phyloP scores from a whole-genome alignment of 1,284 basidiomycete genomes.

The Trametes polyzona region DNA sequence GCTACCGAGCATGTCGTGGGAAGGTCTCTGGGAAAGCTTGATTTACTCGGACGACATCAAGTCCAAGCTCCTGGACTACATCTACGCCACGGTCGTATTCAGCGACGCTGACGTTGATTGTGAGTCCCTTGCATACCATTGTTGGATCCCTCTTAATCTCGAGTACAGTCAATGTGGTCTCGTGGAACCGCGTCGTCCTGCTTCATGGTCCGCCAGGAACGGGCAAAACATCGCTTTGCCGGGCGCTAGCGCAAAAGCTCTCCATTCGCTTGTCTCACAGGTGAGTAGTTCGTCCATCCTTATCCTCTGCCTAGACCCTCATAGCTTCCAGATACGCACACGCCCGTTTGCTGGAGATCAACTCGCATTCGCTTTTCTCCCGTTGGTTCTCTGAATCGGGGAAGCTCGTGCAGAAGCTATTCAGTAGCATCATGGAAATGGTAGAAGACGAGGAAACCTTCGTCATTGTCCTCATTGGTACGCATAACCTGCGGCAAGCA shows the following conservation, averaged over 20 bases:
- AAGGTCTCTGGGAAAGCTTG: conserved; percentile 91
- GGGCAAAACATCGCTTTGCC: conserved; percentile 95
- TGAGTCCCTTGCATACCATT: conserved; percentile 41
- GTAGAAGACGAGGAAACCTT: conserved; percentile 90
- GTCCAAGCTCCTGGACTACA: conserved; percentile 87
- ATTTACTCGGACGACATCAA: conserved; percentile 94
- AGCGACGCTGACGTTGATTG: conserved; percentile 90
- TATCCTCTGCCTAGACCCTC: neutral
- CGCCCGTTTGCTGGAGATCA: conserved; percentile 93
- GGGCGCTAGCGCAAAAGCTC: conserved; percentile 94
- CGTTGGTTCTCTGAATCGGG: conserved; percentile 99
- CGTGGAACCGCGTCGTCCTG: conserved; percentile 94
- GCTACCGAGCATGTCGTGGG: conserved; percentile 80
- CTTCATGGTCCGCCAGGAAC: conserved; percentile 98
- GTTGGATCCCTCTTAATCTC: neutral
- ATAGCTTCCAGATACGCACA: conserved; percentile 69
- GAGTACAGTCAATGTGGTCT: conserved; percentile 80
- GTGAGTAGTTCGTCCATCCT: conserved; percentile 43
- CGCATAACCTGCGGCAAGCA: too few species aligned
- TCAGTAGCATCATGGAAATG: conserved; percentile 87
- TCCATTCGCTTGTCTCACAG: conserved; percentile 87
- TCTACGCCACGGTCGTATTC: conserved; percentile 90
- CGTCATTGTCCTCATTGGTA: conserved; percentile 93
- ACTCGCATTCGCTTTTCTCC: conserved; percentile 94
- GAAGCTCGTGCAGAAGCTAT: conserved; percentile 95